These are phyloP conservation scores for Holtermanniella nyarrowii DNA, from an alignment of 768 basidiomycete genomes.

Conservation along the genomic window DNA sequence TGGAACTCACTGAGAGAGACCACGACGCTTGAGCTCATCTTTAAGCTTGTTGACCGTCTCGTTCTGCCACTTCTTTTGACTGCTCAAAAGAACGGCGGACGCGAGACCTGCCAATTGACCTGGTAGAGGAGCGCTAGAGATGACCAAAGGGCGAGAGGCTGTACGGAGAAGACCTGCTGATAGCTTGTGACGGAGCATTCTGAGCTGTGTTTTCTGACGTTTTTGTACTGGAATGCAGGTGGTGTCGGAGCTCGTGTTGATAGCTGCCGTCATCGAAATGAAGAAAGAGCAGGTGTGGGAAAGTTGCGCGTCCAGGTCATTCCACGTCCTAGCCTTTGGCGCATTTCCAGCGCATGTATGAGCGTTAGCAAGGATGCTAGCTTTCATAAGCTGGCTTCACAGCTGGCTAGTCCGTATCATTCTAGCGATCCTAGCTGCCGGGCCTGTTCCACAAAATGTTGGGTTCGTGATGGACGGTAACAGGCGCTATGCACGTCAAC, in stretches of 20 bases:
- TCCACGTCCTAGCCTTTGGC: not conserved
- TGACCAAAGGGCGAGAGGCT: slow-evolving; percentile 5
- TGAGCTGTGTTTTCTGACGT: not conserved
- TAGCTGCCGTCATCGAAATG: too few relatives aligned
- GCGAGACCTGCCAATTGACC: slow-evolving; percentile 19
- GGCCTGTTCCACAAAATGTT: slow-evolving; percentile 79
- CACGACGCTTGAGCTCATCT: slow-evolving; percentile 30
- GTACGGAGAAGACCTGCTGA: slow-evolving; percentile 28
- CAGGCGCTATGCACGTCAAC: slow-evolving; percentile 61
- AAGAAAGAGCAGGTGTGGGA: not conserved
- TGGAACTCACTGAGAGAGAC: slow-evolving; percentile 23
- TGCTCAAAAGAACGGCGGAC: slow-evolving; percentile 32
- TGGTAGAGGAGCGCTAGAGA: slow-evolving; percentile 1
- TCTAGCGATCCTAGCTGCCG: slow-evolving; percentile 60
- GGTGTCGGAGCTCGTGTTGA: not conserved
- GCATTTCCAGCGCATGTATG: not conserved
- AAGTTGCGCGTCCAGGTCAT: not conserved
- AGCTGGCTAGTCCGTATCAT: slow-evolving; percentile 41
- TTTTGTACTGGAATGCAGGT: not conserved
- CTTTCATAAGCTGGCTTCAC: slow-evolving; percentile 16
- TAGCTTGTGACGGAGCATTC: slow-evolving; percentile 34
- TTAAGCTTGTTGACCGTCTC: slow-evolving; percentile 35
- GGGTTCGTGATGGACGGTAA: slow-evolving; percentile 98
- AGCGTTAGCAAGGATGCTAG: not conserved
- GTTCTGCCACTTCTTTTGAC: slow-evolving; percentile 31